Conservation (phyloP, 495 filamentous ascomycete genomes). For the Xylaria grammica region DNA sequence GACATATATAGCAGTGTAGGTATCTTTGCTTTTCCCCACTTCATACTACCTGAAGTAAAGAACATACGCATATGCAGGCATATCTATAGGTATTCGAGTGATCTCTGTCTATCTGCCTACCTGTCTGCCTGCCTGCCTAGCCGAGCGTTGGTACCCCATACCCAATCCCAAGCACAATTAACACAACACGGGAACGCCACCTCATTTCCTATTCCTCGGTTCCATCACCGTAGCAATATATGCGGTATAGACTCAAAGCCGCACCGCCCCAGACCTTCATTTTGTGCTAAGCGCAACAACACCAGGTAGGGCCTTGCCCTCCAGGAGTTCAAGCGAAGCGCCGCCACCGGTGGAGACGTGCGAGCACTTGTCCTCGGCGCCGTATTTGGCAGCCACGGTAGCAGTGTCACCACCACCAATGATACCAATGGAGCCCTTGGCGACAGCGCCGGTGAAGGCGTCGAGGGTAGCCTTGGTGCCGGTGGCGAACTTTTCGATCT, state of each 20-base stretch:
- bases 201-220: background rate
- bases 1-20: too few species aligned
- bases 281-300: constrained; percentile 85
- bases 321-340: constrained; percentile 91
- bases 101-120: background rate
- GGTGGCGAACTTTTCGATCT: constrained; percentile 90
- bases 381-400: constrained; percentile 96
- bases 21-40: background rate
- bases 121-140: constrained; percentile 3
- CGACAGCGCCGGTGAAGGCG: constrained; percentile 77
- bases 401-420: constrained; percentile 98
- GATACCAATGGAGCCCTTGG: constrained; percentile 89
- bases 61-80: background rate
- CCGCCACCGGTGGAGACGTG: constrained; percentile 98
- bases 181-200: constrained; percentile 10
- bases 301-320: constrained; percentile 97
- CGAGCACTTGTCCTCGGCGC: constrained; percentile 92
- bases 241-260: too few species aligned
- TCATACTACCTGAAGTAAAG: background rate
- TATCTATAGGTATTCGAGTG: constrained; percentile 2
- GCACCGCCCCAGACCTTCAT: constrained; percentile 26
- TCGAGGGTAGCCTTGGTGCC: constrained; percentile 91
- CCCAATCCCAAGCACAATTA: constrained; percentile 13
- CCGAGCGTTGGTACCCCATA: background rate
- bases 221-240: too few species aligned